Evolutionary conservation across 2,329 filamentous ascomycete species (phyloP), one percentile per base, ranked within the genome.

Genomic region (Drechslerella stenobrocha): DNA sequence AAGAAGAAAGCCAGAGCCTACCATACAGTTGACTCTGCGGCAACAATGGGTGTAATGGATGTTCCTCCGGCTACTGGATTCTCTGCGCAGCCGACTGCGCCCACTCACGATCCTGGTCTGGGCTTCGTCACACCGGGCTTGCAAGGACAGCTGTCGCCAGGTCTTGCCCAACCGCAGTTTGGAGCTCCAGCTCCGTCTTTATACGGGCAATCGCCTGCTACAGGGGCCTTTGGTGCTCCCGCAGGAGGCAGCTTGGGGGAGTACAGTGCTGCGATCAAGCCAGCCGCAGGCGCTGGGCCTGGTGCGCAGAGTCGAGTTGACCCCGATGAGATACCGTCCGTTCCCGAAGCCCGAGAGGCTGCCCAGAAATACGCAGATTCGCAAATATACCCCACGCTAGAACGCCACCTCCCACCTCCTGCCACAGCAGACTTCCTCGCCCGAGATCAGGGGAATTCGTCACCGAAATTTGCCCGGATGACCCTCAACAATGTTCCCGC

Each of bases 1-100:
- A 89, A 91, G 81, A 97, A 96, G 84, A 96, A 96, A 82, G 88
- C 76, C 84, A 90, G 97, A 78, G 92, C 91, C 70, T 88, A 95
- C 77, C 92, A 97, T 76, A 87, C 84, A 35, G 84, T 97, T 53
- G 89, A 92, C 71, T 84, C 88, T 20, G 81, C 86, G 9, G 81
- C 81, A 78, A 80, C 7, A 80, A 82, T 6, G 77, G 53, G 53
- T 35, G 80, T 72, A 87, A 84, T 77, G 61, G 77, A 79, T 9
- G 78, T 77, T 71, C 74, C 79, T 72, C 74, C 79, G 75, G 65
- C 74, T 18, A 30, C 56, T 52, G 64, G 57, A 70, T 46, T 73
- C 73, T 26, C 75, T 73, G 45, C 70, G 73, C 20, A 50, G 18
- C 50, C 34, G 22, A 60, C 64, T 44, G 56, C 53, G 63, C 18